Evolutionary conservation across 106 monocot species (phyloP), one percentile per base, ranked within the genome.

Genomic region (Chionographis japonica): DNA sequence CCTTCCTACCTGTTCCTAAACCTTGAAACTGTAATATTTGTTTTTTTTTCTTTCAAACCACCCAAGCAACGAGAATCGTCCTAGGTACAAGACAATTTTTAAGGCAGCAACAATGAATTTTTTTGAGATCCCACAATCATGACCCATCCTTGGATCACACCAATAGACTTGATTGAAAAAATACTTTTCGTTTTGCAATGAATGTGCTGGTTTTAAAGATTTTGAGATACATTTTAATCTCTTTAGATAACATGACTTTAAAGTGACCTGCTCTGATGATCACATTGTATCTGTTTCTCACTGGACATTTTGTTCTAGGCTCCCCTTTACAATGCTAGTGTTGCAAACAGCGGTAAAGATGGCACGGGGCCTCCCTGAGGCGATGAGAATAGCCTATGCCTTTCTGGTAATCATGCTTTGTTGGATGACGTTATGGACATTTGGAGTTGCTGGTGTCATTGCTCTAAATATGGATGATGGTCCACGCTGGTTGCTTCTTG

Each of bases 401-500:
- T 98, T 90, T 76, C 69, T 85, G 67, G 4, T 83, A 4, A 50
- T 98, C 40, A 92, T 93, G 89, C 97, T 98, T 36, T 83, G 71
- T 57, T 98, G 97, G 97, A 68, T 93, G 86, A 74, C 74, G 43
- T 59, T 98, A 36, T 98, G 97, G 97, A 85, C 97, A 17, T 98
- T 98, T 78, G 97, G 97, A 67, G 79, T 85, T 68, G 68, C 97
- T 72, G 92, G 97, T 15, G 77, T 93, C 68, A 66, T 93, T 67
- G 89, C 97, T 42, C 83, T 80, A 19, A 79, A 73, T 61, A 77
- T 85, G 18, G 78, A 85, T 52, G 78, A 76, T 63, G 58, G 76
- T 60, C 78, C 74, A 61, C 77, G 82, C 69, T 98, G 92, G 97
- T 98, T 89, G 97, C 92, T 92, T 81, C 92, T 98, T 98, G 89